Base-by-base conservation (phyloP, 371 early-diverging fungal genomes). In the Coemansia sp. region DNA sequence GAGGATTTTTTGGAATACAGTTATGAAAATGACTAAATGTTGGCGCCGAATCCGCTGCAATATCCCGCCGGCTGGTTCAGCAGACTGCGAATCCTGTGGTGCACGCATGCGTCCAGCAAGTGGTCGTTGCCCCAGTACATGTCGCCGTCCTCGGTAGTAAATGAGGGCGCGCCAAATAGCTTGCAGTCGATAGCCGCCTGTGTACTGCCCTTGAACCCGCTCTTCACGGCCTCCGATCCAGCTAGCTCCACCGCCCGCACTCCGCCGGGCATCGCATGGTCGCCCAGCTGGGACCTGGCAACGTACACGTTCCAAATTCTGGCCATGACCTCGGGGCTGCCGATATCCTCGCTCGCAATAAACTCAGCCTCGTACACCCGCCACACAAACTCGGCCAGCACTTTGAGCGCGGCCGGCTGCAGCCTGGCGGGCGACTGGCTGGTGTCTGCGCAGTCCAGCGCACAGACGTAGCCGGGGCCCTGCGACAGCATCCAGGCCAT, bases 81-180 rank as follows among this genome's bases (percentile, higher is more conserved):
- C 14, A 39, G 14, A n/a, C 39, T 45, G 31, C 47, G 43, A 6
- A 60, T 10, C 14, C n/a, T 49, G 62, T 62, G 52, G 51, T 72
- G 72, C 10, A 34, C 31, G 11, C 57, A 2, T 2, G 79, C 79
- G 2, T 78, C 76, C 35, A 69, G 16, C 20, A 78, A 52, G 10
- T 68, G 59, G 62, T 79, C 79, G 67, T 78, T 78, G 62, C 79
- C 79, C 42, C 79, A 79, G 62, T 73, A 79, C 51, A 66, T 47
- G 43, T 70, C 70, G 30, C 67, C 61, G 40, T 73, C 71, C 4
- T 61, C 68, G 11, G 75, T 72, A 3, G 68, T 68, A 38, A 79
- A 79, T 20, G 63, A 53, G 10, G 79, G 79, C 13, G 64, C 78
- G 43, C 78, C 79, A 57, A 79, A 79, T 40, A 79, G 41, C n/a